Evolutionary conservation across 352 stramenopile genomes (phyloP).

Genomic region (Phytophthora syringae): DNA sequence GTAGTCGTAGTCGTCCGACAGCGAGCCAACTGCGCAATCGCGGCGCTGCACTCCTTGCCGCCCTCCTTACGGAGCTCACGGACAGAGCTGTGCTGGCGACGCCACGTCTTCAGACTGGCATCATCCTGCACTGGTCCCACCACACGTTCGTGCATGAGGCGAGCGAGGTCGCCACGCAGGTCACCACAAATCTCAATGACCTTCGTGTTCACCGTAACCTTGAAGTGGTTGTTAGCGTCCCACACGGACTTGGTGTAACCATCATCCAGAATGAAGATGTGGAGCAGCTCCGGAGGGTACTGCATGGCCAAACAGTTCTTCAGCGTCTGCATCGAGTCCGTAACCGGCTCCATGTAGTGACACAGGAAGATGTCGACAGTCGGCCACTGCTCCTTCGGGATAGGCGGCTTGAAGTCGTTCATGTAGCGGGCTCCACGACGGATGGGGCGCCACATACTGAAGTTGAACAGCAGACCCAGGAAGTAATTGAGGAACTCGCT

Average conservation of each 20-base stretch:
- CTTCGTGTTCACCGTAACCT: conserved; percentile 91
- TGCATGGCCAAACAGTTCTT: conserved; percentile 90
- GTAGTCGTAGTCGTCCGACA: conserved; percentile 92
- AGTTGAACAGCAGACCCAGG: conserved; percentile 89
- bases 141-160: conserved; percentile 88
- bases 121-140: conserved; percentile 83
- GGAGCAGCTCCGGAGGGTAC: conserved; percentile 86
- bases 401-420: conserved; percentile 91
- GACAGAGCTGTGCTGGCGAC: conserved; percentile 87
- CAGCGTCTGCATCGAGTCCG: conserved; percentile 83
- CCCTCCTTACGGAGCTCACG: conserved; percentile 85
- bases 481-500: conserved; percentile 91
- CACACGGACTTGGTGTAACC: conserved; percentile 91
- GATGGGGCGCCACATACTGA: conserved; percentile 92
- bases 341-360: conserved; percentile 91
- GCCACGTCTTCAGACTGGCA: conserved; percentile 80
- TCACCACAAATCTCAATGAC: conserved; percentile 89
- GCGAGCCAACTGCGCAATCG: conserved; percentile 86
- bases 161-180: conserved; percentile 79
- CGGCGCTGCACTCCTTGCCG: conserved; percentile 80
- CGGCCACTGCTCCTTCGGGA: conserved; percentile 90
- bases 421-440: conserved; percentile 87
- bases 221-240: conserved; percentile 92
- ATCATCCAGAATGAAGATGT: conserved; percentile 91
- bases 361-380: conserved; percentile 90